Conservation (phyloP, 345 rosid genomes). For the Streptanthus diversifolius region DNA sequence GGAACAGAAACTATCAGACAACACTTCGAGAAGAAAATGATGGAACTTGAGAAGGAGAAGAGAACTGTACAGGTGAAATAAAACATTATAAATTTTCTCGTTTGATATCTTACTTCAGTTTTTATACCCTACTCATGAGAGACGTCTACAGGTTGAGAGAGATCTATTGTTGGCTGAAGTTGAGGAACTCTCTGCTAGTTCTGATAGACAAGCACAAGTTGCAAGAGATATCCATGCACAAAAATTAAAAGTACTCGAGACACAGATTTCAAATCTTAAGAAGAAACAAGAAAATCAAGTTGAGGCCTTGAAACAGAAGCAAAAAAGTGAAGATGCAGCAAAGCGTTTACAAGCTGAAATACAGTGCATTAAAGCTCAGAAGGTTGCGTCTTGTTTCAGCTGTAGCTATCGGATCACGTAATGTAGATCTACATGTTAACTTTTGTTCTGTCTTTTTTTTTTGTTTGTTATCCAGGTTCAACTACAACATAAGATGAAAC, state of each 20-base stretch:
- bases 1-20: constrained; percentile 62
- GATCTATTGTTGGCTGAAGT: constrained; percentile 60
- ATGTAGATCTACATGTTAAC: not conserved
- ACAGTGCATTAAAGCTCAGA: constrained; percentile 71
- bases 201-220: constrained; percentile 59
- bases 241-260: constrained; percentile 65
- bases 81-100: constrained; percentile 11
- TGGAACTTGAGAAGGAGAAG: constrained; percentile 77
- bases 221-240: constrained; percentile 52
- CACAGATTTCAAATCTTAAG: constrained; percentile 70
- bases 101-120: constrained; percentile 5
- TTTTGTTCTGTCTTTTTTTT: not conserved
- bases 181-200: constrained; percentile 51
- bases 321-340: constrained; percentile 76
- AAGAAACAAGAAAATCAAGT: constrained; percentile 77
- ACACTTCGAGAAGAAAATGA: constrained; percentile 67
- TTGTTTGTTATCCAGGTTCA: constrained; percentile 53
- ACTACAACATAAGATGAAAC: constrained; percentile 73
- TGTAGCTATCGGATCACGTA: not conserved
- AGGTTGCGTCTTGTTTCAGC: constrained; percentile 39
- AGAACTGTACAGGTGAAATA: constrained; percentile 46
- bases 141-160: constrained; percentile 55
- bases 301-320: constrained; percentile 64
- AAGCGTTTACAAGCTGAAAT: constrained; percentile 71
- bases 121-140: constrained; percentile 7